phyloP scores from a whole-genome alignment of 768 basidiomycete genomes.

The Tricholomella constricta region DNA sequence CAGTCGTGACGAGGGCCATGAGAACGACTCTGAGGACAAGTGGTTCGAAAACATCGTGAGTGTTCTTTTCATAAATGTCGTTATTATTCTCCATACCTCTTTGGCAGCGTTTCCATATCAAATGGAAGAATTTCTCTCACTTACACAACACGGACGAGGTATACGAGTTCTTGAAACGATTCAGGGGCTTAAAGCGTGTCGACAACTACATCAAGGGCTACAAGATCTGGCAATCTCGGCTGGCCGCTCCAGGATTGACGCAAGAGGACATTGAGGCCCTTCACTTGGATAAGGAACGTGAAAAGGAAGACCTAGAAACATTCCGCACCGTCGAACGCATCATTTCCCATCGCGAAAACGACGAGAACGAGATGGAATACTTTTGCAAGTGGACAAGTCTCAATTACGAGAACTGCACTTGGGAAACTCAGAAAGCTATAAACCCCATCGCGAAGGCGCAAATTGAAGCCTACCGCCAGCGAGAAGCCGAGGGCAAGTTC shows the following conservation, averaged over 20 bases:
- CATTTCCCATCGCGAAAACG: slow-evolving; percentile 72
- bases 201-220: slow-evolving; percentile 98
- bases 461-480: slow-evolving; percentile 75
- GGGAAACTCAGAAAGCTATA: slow-evolving; percentile 87
- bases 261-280: slow-evolving; percentile 90
- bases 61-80: slow-evolving; percentile 13
- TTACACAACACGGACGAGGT: slow-evolving; percentile 99
- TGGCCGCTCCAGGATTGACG: slow-evolving; percentile 65
- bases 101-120: slow-evolving; percentile 94
- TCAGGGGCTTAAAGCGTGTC: slow-evolving; percentile 94
- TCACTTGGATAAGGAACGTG: slow-evolving; percentile 86
- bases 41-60: slow-evolving; percentile 88
- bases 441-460: slow-evolving; percentile 74
- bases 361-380: slow-evolving; percentile 69
- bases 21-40: slow-evolving; percentile 74
- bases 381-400: slow-evolving; percentile 97
- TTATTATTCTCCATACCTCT: slow-evolving; percentile 16
- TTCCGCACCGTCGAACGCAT: slow-evolving; percentile 93
- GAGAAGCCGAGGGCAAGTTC: slow-evolving; percentile 78
- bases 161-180: slow-evolving; percentile 93
- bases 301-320: slow-evolving; percentile 88
- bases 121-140: slow-evolving; percentile 99
- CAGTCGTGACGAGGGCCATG: slow-evolving; percentile 79
- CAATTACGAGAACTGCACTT: slow-evolving; percentile 93
- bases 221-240: slow-evolving; percentile 69